These are phyloP conservation scores for Gloeopeniophorella convolvens DNA, from an alignment of 768 basidiomycete genomes.

Conservation along the genomic window DNA sequence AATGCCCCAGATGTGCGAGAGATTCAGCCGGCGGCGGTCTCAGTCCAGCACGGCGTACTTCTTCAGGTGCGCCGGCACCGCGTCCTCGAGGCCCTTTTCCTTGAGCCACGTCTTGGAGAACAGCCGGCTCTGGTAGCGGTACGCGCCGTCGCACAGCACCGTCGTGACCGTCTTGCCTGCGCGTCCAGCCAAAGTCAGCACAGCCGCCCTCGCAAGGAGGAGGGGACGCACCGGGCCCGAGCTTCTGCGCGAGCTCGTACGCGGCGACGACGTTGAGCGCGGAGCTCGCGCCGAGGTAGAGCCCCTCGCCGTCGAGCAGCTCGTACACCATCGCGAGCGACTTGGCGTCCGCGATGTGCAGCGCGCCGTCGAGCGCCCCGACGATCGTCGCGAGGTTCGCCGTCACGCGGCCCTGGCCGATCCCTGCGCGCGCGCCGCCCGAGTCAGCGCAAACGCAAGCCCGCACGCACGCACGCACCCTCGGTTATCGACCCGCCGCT, in stretches of 20 bases:
- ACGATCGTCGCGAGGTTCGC: slow-evolving; percentile 84
- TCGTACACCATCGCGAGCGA: slow-evolving; percentile 93
- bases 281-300: slow-evolving; percentile 92
- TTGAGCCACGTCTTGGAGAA: slow-evolving; percentile 93
- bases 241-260: slow-evolving; percentile 73
- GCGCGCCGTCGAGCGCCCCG: slow-evolving; percentile 69
- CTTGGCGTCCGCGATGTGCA: slow-evolving; percentile 83
- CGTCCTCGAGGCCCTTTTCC: slow-evolving; percentile 65
- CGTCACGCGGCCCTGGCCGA: slow-evolving; percentile 95
- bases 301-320: slow-evolving; percentile 82
- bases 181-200: not conserved
- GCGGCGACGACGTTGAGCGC: slow-evolving; percentile 96
- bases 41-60: slow-evolving; percentile 87
- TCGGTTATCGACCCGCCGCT: slow-evolving; percentile 88
- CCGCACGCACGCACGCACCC: slow-evolving; percentile 52
- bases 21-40: too few relatives aligned
- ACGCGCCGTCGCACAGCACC: slow-evolving; percentile 91
- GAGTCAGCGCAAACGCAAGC: too few relatives aligned
- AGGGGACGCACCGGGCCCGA: slow-evolving; percentile 63
- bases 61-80: slow-evolving; percentile 77
- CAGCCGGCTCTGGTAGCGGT: slow-evolving; percentile 92
- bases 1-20: too few relatives aligned
- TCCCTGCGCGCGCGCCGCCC: slow-evolving; percentile 48
- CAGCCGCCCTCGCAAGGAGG: not conserved
- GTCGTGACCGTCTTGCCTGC: slow-evolving; percentile 84